phyloP scores from a whole-genome alignment of 1,284 basidiomycete species.

The Somion occarium region DNA sequence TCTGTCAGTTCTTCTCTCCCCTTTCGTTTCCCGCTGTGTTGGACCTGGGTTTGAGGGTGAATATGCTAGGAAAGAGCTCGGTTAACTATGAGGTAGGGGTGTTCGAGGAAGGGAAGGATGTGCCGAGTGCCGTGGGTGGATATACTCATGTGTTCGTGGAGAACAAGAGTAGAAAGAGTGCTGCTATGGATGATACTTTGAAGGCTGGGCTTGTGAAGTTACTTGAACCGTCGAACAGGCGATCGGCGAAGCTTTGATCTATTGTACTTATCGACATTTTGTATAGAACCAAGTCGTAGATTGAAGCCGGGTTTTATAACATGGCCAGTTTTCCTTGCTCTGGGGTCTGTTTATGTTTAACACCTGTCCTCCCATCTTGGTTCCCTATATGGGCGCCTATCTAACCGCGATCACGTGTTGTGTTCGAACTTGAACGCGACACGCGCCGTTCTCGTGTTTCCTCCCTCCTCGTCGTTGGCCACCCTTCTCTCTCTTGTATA shows the following conservation, averaged over 20 bases:
- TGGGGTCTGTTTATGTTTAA: no score
- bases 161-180: constrained; percentile 47
- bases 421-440: constrained; percentile 3
- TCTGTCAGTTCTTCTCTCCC: constrained; percentile 67
- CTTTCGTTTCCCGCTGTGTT: constrained; percentile 65
- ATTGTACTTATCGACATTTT: no score
- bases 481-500: not conserved
- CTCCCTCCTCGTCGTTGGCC: not conserved
- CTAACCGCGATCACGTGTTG: constrained; percentile 7
- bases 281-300: no score
- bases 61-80: constrained; percentile 62
- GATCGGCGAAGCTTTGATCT: not conserved
- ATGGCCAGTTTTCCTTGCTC: no score
- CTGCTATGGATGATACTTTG: constrained; percentile 35
- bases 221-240: constrained; percentile 5
- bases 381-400: no score
- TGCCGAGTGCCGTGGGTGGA: constrained; percentile 62
- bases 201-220: constrained; percentile 40
- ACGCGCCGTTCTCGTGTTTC: constrained; percentile 3
- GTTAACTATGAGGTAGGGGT: constrained; percentile 74
- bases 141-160: constrained; percentile 82
- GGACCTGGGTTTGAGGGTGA: constrained; percentile 62
- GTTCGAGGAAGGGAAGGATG: constrained; percentile 45
- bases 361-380: no score
- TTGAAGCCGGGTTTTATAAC: no score